Percentiles rank a stretch among this genome's conserved stretches.
Conservation (phyloP, 805 yeast genomes). For the Ogataea henricii region DNA sequence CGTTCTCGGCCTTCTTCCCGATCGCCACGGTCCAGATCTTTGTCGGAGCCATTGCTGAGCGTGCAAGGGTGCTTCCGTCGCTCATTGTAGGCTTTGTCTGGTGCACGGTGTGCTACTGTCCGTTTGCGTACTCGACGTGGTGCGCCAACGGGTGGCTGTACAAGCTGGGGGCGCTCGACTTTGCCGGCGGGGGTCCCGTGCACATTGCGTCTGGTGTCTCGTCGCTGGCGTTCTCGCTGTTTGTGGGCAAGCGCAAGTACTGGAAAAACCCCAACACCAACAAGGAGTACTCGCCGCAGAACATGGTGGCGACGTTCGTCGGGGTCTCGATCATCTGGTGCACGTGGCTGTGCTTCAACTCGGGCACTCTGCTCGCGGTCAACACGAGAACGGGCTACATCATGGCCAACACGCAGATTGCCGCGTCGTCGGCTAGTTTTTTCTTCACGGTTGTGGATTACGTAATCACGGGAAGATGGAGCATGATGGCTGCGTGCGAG, state of each 20-base stretch:
- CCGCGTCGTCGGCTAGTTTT: conserved; percentile 50
- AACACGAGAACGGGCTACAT: conserved; percentile 47
- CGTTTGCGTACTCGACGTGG: conserved; percentile 51
- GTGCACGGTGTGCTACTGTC: conserved; percentile 47
- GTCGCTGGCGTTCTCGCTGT: conserved; percentile 44
- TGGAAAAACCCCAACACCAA: conserved; percentile 34
- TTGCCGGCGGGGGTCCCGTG: conserved; percentile 54
- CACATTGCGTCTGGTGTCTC: conserved; percentile 48
- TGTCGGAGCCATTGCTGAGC: conserved; percentile 46
- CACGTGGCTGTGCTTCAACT: conserved; percentile 52
- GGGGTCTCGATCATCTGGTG: conserved; percentile 51
- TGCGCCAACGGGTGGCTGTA: conserved; percentile 46
- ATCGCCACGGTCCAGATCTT: conserved; percentile 52
- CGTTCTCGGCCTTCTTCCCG: conserved; percentile 48
- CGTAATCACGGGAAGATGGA: conserved; percentile 41
- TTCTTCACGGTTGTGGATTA: conserved; percentile 47
- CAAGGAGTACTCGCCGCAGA: conserved; percentile 37
- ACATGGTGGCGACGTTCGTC: conserved; percentile 40
- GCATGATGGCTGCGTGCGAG: conserved; percentile 45
- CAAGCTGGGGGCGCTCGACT: conserved; percentile 46
- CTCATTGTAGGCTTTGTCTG: conserved; percentile 42
- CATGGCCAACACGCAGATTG: conserved; percentile 51
- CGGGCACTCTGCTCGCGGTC: conserved; percentile 45
- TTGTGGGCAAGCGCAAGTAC: conserved; percentile 43
- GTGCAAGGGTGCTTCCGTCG: conserved; percentile 45